A percentile compares a stretch with the other conserved stretches of the same genome.
Conservation (phyloP, 2,329 filamentous ascomycete species). For the Beauveria scarabaeidicola region DNA sequence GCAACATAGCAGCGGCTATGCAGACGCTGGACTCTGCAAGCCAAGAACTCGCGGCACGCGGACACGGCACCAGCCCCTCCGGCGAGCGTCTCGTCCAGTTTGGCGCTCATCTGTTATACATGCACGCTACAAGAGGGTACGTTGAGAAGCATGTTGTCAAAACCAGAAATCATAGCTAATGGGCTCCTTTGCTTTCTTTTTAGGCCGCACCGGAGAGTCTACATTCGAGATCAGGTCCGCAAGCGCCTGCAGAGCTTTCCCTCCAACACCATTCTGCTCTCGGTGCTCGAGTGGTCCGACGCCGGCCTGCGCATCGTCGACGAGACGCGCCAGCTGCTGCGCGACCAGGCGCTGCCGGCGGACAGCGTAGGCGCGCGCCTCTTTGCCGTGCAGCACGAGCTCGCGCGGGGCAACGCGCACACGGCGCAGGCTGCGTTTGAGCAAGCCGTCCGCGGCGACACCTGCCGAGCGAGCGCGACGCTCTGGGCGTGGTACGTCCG, state of each 20-base stretch:
- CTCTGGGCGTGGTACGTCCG: slow-evolving; percentile 45
- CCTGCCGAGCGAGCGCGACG: slow-evolving; percentile 29
- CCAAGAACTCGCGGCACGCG: slow-evolving; percentile 31
- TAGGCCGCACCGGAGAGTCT: slow-evolving; percentile 58
- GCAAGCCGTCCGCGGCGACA: slow-evolving; percentile 35
- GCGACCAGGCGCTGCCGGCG: slow-evolving; percentile 38
- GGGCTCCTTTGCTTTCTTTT: slow-evolving; percentile 19
- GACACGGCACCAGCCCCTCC: slow-evolving; percentile 23
- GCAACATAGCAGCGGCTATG: slow-evolving; percentile 46
- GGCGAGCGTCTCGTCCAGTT: slow-evolving; percentile 63
- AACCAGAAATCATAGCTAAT: background rate
- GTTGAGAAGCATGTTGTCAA: slow-evolving; percentile 14
- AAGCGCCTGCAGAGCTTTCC: slow-evolving; percentile 59
- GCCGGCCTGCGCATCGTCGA: slow-evolving; percentile 65
- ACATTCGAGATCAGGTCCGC: slow-evolving; percentile 54
- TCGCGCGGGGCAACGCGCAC: slow-evolving; percentile 38
- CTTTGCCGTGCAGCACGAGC: slow-evolving; percentile 45
- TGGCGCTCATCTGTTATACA: slow-evolving; percentile 55
- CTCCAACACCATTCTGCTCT: slow-evolving; percentile 66
- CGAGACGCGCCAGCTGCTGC: slow-evolving; percentile 60
- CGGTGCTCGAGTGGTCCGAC: slow-evolving; percentile 66
- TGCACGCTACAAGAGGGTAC: slow-evolving; percentile 53
- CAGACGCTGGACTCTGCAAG: slow-evolving; percentile 33
- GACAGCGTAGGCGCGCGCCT: slow-evolving; percentile 36
- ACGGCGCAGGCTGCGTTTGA: slow-evolving; percentile 44